Conservation (phyloP, 2,329 filamentous ascomycete genomes). For the Ascochyta clinopodiicola region DNA sequence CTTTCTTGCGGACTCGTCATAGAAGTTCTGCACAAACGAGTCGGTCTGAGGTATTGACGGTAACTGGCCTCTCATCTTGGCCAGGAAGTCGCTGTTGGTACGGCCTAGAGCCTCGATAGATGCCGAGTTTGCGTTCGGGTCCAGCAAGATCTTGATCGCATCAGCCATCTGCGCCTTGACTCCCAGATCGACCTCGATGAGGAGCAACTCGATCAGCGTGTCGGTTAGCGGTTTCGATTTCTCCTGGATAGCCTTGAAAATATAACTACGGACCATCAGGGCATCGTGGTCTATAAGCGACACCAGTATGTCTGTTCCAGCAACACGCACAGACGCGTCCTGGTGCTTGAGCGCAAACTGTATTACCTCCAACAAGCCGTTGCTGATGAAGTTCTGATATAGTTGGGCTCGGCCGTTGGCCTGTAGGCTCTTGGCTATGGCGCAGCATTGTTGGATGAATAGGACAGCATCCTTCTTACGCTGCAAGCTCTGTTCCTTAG, state of each 20-base stretch:
- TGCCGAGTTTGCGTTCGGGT: constrained; percentile 68
- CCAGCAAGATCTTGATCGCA: constrained; percentile 90
- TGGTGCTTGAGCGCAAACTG: constrained; percentile 87
- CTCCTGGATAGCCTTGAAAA: constrained; percentile 89
- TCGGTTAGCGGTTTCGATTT: constrained; percentile 87
- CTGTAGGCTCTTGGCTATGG: constrained; percentile 93
- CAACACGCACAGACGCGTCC: constrained; percentile 85
- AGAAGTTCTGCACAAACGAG: constrained; percentile 85
- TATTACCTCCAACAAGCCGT: constrained; percentile 88
- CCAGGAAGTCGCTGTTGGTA: constrained; percentile 71
- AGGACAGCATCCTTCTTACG: constrained; percentile 92
- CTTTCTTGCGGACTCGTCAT: constrained; percentile 82
- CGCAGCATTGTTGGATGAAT: constrained; percentile 95
- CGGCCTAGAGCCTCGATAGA: constrained; percentile 66
- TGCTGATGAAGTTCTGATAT: constrained; percentile 87
- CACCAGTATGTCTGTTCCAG: constrained; percentile 90
- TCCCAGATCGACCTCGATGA: constrained; percentile 90
- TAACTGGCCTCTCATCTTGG: constrained; percentile 64
- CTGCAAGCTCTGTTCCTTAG: constrained; percentile 67
- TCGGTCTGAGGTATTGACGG: constrained; percentile 73
- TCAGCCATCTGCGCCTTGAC: constrained; percentile 96
- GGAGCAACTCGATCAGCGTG: constrained; percentile 86
- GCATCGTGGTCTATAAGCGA: constrained; percentile 96
- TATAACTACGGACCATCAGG: constrained; percentile 89
- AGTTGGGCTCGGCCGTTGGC: constrained; percentile 79